These are phyloP conservation scores for Lichenothelia convexa DNA, from an alignment of 495 filamentous ascomycete genomes.

Conservation along the genomic window DNA sequence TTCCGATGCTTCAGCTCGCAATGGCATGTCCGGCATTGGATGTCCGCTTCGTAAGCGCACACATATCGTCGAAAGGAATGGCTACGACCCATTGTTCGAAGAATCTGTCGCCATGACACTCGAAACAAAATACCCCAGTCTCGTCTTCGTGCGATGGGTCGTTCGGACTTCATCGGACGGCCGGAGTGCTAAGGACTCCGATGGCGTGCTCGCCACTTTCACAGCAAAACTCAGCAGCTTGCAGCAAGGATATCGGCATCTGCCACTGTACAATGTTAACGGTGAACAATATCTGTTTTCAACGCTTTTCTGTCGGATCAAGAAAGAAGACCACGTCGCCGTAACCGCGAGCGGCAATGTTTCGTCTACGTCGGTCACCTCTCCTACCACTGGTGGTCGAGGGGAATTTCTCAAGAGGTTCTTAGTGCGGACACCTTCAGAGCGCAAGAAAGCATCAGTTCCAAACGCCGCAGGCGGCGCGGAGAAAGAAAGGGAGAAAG, in stretches of 20 bases:
- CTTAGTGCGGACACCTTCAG: conserved; percentile 7
- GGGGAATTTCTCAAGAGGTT: conserved; percentile 9
- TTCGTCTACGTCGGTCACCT: background rate
- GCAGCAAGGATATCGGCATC: conserved; percentile 86
- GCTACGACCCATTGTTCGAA: conserved; percentile 77
- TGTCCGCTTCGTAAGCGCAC: conserved; percentile 64
- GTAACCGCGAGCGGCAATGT: conserved; percentile 15
- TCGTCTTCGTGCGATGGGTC: conserved; percentile 89
- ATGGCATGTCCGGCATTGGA: conserved; percentile 51
- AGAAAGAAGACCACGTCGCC: conserved; percentile 38
- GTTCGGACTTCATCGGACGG: conserved; percentile 67
- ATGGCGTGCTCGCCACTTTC: conserved; percentile 60
- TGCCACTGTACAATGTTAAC: conserved; percentile 76
- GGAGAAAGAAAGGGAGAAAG: conserved; percentile 5
- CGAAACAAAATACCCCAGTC: conserved; percentile 75
- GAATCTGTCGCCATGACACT: conserved; percentile 56
- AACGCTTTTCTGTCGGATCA: conserved; percentile 79
- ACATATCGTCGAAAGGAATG: conserved; percentile 62
- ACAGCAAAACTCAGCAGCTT: conserved; percentile 81
- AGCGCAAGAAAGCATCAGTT: conserved; percentile 13
- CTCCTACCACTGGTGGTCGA: background rate
- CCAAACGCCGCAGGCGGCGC: no score
- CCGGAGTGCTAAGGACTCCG: conserved; percentile 35
- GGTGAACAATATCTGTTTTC: conserved; percentile 88
- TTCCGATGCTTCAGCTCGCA: conserved; percentile 48